Conservation (phyloP, 176 grass and related monocot species). For the Juncus effusus region DNA sequence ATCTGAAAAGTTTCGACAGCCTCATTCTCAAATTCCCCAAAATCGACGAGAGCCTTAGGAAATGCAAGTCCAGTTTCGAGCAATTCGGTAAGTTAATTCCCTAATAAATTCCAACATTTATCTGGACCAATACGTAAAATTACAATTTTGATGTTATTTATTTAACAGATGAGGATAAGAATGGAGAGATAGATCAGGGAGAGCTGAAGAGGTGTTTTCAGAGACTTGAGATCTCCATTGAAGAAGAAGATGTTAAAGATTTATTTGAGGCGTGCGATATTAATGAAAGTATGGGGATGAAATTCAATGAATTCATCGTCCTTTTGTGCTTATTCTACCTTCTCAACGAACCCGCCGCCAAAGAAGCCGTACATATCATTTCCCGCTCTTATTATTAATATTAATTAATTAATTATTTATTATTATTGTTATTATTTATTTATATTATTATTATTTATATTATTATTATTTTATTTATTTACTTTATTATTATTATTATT, state of each 20-base stretch:
- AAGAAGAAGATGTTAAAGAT: conserved; percentile 70
- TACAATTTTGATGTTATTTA: conserved; percentile 4
- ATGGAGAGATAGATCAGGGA: conserved; percentile 83
- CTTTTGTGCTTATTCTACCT: conserved; percentile 94
- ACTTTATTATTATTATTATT: neutral
- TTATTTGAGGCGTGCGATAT: conserved; percentile 90
- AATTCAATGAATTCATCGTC: conserved; percentile 94
- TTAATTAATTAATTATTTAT: neutral
- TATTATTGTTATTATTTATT: neutral
- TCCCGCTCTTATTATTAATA: conserved; percentile 5
- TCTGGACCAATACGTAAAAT: conserved; percentile 8
- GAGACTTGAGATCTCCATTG: conserved; percentile 67
- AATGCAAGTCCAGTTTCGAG: conserved; percentile 86
- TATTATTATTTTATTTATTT: conserved; percentile 1
- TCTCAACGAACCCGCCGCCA: conserved; percentile 65
- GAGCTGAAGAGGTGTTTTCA: conserved; percentile 77
- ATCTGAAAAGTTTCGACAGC: conserved; percentile 65
- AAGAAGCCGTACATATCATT: conserved; percentile 78
- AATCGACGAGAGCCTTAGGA: conserved; percentile 74
- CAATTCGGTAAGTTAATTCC: conserved; percentile 65
- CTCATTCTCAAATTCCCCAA: conserved; percentile 90
- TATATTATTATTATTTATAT: conserved; percentile 1
- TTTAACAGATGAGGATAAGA: conserved; percentile 84
- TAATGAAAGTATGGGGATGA: conserved; percentile 87
- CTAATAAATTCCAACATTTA: conserved; percentile 5